Evolutionary conservation across 306 rosid genomes (phyloP), one percentile per base, ranked within the genome.

Genomic region (Crotalaria pallida): DNA sequence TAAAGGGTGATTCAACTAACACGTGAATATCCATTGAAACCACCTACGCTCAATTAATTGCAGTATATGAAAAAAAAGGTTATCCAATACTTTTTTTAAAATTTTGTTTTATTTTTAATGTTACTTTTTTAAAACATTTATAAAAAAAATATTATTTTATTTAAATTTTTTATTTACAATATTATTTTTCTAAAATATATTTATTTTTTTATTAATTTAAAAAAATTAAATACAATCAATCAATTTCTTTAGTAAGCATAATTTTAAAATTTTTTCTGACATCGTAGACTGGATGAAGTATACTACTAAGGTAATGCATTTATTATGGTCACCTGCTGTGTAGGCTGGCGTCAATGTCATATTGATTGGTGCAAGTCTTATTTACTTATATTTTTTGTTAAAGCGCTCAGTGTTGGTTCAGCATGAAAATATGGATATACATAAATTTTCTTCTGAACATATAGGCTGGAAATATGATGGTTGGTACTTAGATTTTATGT

Each of bases 1-100:
- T 84, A 68, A 87, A 72, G 69, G 36, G 27, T 16, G 64, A 62
- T 62, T 77, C 85, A 80, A 74, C 89, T 2, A 76, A 76, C 86
- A 16, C 75, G 77, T 67, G 77, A 71, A 71, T 65, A 58, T 26
- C 16, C 23, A 13, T 23, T 58, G 17, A 84, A 63, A 57, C 9
- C 23, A 55, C n/a, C 64, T 43, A 50, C 0, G 27, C 34, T 17
- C 49, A 84, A 68, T 76, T 72, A 81, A 81, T 81, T 75, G 17
- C 9, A 48, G 17, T 11, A 44, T 27, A 34, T 59, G 7, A n/a
- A 58, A 15, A 55, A 3, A 18, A 63, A 45, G 62, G 74, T n/a
- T n/a, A n/a, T n/a, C n/a, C n/a, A n/a, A n/a, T n/a, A n/a, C n/a
- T n/a, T n/a, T n/a, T n/a, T n/a, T n/a, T n/a, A n/a, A n/a, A n/a